These are phyloP conservation scores for Agrocybe chaxingu DNA, from an alignment of 768 basidiomycete species.

Conservation along the genomic window DNA sequence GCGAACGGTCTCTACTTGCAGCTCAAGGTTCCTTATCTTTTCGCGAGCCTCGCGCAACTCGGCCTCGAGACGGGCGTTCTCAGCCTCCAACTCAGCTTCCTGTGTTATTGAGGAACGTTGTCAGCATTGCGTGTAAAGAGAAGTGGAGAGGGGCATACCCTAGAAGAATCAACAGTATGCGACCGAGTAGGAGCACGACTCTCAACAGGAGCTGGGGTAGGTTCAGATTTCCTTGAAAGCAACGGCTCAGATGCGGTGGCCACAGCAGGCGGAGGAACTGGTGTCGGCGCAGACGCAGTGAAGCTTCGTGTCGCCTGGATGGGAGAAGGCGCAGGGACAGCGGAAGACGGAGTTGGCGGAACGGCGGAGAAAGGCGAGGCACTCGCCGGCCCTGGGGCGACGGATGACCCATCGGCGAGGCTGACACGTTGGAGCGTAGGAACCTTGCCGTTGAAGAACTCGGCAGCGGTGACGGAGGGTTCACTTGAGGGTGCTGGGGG, in stretches of 20 bases:
- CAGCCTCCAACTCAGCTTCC: conserved; percentile 34
- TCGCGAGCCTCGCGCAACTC: conserved; percentile 79
- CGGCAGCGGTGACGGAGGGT: conserved; percentile 73
- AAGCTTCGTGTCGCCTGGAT: conserved; percentile 31
- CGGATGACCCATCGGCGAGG: conserved; percentile 63
- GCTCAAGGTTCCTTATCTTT: conserved; percentile 79
- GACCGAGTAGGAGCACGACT: conserved; percentile 17
- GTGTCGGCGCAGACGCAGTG: conserved; percentile 20
- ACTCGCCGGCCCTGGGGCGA: conserved; percentile 23
- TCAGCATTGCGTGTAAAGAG: not conserved
- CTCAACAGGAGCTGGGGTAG: conserved; percentile 15
- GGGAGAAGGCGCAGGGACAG: conserved; percentile 32
- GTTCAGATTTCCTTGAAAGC: conserved; percentile 7
- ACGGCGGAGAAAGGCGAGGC: conserved; percentile 22
- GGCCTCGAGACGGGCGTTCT: conserved; percentile 58
- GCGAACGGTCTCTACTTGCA: conserved; percentile 73
- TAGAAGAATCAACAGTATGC: conserved; percentile 13
- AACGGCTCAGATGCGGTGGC: conserved; percentile 10
- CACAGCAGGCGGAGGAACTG: conserved; percentile 11
- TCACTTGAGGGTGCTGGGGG: conserved; percentile 86
- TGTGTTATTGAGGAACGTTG: not conserved
- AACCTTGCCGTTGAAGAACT: conserved; percentile 86
- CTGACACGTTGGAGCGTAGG: conserved; percentile 75
- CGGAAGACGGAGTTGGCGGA: conserved; percentile 24
- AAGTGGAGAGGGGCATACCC: conserved; percentile 8